Base-by-base conservation (phyloP, 2,329 filamentous ascomycete genomes). In the Thielaviopsis populi region DNA sequence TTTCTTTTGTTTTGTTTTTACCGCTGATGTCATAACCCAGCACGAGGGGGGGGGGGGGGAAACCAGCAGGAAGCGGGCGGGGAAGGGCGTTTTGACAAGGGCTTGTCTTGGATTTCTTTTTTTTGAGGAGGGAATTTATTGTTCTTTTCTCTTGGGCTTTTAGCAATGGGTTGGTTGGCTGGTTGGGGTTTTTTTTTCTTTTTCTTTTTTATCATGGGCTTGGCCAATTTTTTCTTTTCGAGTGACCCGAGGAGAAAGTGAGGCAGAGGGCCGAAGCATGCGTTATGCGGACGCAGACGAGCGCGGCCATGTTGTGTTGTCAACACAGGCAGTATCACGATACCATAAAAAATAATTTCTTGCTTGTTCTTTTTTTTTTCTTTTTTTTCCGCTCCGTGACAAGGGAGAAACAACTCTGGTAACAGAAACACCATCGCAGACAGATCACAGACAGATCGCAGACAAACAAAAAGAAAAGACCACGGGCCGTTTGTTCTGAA, bases 291-390 rank as follows among this genome's bases (percentile, higher is more conserved):
- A 22, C 11, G 46, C 22, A 24, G 19, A 50, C 11, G 24, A 50
- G 46, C 19, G 24, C 24, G 8, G 33, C 8, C 7, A 7, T 33
- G 30, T 7, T 33, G 30, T 33, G 30, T 7, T 33, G 33, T 37
- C 1, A 37, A 37, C 33, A 37, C 8, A 37, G 33, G 7, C 33
- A 37, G 33, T 46, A 46, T 56, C 53, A 56, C 53, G 53, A 56
- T 56, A 56, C 53, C 53, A 56, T 13, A 56, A 56, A 56, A 56
- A 56, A 37, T 37, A 37, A 56, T 56, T 56, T 33, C 17, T 19
- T 37, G 15, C 27, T 8, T 37, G 33, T 56, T 37, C 27, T 3
- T 10, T n/a, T 37, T 56, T 56, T 5, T 5, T 19, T n/a, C 2
- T 33, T 19, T 37, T 5, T 56, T 27, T 37, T 1, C 19, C 7